A percentile compares a stretch with the other conserved stretches of the same genome.
Evolutionary conservation across 352 stramenopile genomes (phyloP).

Genomic region (Phytophthora pluvialis): DNA sequence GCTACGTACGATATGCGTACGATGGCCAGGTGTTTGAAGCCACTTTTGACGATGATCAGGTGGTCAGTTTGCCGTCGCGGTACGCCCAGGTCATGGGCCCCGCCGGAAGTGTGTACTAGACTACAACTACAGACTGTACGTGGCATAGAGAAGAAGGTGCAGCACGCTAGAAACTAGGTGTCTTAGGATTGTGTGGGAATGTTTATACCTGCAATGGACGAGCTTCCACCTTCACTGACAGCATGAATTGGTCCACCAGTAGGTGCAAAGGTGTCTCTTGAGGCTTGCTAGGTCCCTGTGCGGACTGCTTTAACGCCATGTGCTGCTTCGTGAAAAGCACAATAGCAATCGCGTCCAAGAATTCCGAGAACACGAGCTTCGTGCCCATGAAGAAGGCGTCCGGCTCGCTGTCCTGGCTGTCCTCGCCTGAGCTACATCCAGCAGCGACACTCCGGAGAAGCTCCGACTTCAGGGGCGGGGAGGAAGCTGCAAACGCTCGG

Average conservation of each 20-base stretch:
- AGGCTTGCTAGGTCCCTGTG: constrained; percentile 8
- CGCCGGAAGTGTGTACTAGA: constrained; percentile 67
- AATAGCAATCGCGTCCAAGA: constrained; percentile 57
- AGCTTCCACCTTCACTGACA: constrained; percentile 35
- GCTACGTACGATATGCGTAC: constrained; percentile 82
- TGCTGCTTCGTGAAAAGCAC: constrained; percentile 58
- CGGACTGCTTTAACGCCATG: constrained; percentile 1
- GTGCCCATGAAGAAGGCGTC: constrained; percentile 63
- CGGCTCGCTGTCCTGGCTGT: constrained; percentile 13
- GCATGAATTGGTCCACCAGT: constrained; percentile 57
- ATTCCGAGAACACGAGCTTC: constrained; percentile 64
- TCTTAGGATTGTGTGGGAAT: constrained; percentile 21
- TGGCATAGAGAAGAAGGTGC: constrained; percentile 18
- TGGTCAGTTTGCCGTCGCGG: constrained; percentile 71
- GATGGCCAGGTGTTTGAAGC: constrained; percentile 79
- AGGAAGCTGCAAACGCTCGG: constrained; percentile 25
- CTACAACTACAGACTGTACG: constrained; percentile 1
- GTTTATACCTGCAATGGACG: constrained; percentile 23
- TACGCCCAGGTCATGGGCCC: constrained; percentile 77
- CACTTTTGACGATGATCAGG: constrained; percentile 80
- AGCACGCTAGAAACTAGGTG: constrained; percentile 21
- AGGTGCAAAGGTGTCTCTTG: constrained; percentile 36
- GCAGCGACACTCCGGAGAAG: constrained; percentile 14
- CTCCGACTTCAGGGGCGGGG: constrained; percentile 18
- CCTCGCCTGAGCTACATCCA: background rate